These are phyloP conservation scores for Paecilomyces niveus DNA, from an alignment of 2,329 filamentous ascomycete genomes.

Conservation along the genomic window DNA sequence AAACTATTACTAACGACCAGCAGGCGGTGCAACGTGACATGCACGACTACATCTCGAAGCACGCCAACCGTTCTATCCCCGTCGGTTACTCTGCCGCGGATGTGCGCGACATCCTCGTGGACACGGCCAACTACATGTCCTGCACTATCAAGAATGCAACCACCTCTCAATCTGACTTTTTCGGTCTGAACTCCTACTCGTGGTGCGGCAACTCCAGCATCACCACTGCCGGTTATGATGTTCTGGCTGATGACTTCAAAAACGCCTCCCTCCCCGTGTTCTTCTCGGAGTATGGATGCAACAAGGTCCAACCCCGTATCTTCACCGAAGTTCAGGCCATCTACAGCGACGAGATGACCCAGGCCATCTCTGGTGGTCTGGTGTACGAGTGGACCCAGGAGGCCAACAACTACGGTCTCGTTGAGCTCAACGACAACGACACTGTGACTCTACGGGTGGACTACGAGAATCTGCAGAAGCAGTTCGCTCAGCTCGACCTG, in stretches of 20 bases:
- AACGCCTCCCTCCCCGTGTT: constrained; percentile 55
- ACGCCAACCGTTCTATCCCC: constrained; percentile 52
- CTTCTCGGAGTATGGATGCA: constrained; percentile 63
- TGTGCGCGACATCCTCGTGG: constrained; percentile 52
- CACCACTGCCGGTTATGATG: constrained; percentile 47
- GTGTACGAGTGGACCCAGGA: constrained; percentile 47
- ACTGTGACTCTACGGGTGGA: constrained; percentile 55
- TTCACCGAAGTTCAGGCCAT: constrained; percentile 57
- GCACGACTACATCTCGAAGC: constrained; percentile 59
- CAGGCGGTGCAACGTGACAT: constrained; percentile 58
- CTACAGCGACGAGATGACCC: constrained; percentile 54
- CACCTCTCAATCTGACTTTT: constrained; percentile 54
- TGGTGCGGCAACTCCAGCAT: constrained; percentile 56
- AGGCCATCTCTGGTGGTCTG: constrained; percentile 51
- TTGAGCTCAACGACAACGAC: constrained; percentile 53
- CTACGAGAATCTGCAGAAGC: constrained; percentile 65
- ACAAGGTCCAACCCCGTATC: constrained; percentile 48
- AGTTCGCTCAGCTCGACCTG: constrained; percentile 71
- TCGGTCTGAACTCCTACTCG: constrained; percentile 62
- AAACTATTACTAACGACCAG: neutral
- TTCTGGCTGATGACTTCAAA: constrained; percentile 52
- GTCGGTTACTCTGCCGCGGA: constrained; percentile 65
- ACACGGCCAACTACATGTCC: constrained; percentile 56
- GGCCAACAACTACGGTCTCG: constrained; percentile 48
- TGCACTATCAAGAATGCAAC: constrained; percentile 46